A percentile compares a stretch with the other conserved stretches of the same genome.
phyloP scores from a whole-genome alignment of 805 yeast genomes.

The Candida tibetensis region DNA sequence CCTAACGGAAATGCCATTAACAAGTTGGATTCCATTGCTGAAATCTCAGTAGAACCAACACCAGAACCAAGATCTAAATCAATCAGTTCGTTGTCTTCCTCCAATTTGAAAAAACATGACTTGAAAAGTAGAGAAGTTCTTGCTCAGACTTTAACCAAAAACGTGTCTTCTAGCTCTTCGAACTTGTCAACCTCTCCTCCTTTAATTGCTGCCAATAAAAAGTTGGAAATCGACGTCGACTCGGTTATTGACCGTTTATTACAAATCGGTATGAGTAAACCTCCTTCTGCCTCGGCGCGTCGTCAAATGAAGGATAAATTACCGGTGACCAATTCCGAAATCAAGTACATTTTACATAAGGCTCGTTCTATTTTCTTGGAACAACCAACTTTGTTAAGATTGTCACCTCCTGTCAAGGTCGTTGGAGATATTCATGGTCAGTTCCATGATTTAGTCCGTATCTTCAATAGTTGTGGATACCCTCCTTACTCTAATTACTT shows the following conservation, averaged over 20 bases:
- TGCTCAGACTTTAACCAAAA: conserved; percentile 7
- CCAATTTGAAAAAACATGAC: conserved; percentile 11
- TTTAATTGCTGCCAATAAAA: conserved; percentile 15
- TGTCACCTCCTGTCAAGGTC: conserved; percentile 77
- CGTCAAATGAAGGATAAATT: conserved; percentile 42
- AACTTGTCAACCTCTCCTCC: conserved; percentile 24
- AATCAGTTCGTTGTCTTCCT: conserved; percentile 5
- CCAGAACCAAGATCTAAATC: conserved; percentile 12
- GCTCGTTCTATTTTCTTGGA: conserved; percentile 58
- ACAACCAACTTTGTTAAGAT: conserved; percentile 63
- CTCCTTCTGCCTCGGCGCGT: conserved; percentile 17
- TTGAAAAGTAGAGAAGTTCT: conserved; percentile 5
- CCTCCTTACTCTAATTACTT: conserved; percentile 57
- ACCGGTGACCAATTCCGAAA: conserved; percentile 50
- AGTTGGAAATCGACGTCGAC: conserved; percentile 52
- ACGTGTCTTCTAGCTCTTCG: conserved; percentile 15
- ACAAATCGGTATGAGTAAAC: conserved; percentile 39
- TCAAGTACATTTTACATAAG: conserved; percentile 54
- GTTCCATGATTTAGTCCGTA: conserved; percentile 50
- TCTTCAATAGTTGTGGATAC: conserved; percentile 57
- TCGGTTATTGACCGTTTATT: conserved; percentile 59
- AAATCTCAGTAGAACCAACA: conserved; percentile 15
- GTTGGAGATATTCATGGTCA: conserved; percentile 84
- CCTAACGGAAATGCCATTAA: conserved; percentile 3
- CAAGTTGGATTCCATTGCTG: conserved; percentile 22